Evolutionary conservation across 129 eudicot species (phyloP).

Genomic region (Cynara cardunculus): DNA sequence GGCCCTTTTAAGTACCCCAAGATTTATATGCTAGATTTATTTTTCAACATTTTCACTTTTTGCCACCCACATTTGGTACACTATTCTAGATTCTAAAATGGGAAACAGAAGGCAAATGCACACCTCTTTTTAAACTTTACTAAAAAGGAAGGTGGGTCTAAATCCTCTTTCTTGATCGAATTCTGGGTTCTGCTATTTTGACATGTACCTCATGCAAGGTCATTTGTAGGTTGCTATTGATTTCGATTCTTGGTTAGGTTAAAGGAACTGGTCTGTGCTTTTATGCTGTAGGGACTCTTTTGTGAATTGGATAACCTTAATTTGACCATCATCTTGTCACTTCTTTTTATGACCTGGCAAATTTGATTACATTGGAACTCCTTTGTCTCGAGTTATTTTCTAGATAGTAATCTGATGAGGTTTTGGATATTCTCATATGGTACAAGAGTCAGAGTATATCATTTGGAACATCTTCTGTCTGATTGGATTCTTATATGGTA

Average conservation of each 20-base stretch:
- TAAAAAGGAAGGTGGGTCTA: background rate
- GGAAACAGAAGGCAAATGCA: background rate
- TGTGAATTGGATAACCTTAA: background rate
- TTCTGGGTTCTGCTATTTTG: background rate
- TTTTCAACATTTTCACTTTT: background rate
- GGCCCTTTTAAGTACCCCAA: conserved; percentile 19
- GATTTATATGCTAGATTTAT: conserved; percentile 15
- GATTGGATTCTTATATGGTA: no score
- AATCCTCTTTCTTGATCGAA: background rate
- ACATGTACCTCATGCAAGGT: conserved; percentile 13
- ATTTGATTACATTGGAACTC: background rate
- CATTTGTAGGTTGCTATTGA: background rate
- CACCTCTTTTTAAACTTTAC: background rate
- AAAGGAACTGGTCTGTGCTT: conserved; percentile 7
- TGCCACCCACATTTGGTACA: conserved; percentile 20
- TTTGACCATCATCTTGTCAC: background rate
- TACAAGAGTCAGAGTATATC: background rate
- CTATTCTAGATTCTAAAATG: background rate
- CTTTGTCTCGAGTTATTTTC: no score
- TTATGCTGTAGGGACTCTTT: conserved; percentile 15
- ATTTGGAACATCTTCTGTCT: no score
- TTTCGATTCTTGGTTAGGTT: background rate
- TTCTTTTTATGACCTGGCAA: no score
- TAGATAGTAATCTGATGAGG: no score
- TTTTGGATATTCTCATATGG: background rate